A percentile compares a stretch with the other conserved stretches of the same genome.
Conservation (phyloP, 78 protist genomes). For the Isochrysis galbana region DNA sequence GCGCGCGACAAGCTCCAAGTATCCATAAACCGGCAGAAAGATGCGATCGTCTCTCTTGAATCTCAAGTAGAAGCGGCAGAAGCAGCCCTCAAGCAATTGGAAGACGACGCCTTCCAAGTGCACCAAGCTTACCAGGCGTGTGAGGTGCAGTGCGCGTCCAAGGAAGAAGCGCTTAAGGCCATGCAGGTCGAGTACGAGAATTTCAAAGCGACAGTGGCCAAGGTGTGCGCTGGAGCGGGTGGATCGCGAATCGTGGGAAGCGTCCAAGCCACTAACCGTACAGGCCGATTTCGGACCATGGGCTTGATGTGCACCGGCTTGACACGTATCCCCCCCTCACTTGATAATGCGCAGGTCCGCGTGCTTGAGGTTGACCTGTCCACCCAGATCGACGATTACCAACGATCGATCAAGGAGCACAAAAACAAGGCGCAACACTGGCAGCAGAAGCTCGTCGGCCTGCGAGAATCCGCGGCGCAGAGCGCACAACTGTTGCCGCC, state of each 20-base stretch:
- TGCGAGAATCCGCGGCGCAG: neutral
- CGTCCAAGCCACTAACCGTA: too few relatives aligned
- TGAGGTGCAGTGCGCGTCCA: neutral
- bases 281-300: too few relatives aligned
- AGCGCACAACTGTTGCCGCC: neutral
- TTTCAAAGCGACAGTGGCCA: neutral
- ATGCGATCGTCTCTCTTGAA: neutral
- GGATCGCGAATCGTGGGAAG: too few relatives aligned
- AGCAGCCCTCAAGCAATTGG: neutral
- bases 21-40: neutral
- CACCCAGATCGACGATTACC: constrained; percentile 38
- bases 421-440: neutral
- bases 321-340: too few relatives aligned
- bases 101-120: constrained; percentile 31
- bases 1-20: neutral
- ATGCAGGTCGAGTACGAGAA: neutral
- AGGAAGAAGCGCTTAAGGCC: neutral
- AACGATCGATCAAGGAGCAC: neutral
- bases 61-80: neutral
- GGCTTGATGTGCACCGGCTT: too few relatives aligned
- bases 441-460: constrained; percentile 1
- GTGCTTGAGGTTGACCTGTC: constrained; percentile 42
- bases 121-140: neutral
- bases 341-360: too few relatives aligned
- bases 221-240: constrained; percentile 15